Base-by-base conservation (phyloP, 805 yeast species). In the Candida xiaguanensis region DNA sequence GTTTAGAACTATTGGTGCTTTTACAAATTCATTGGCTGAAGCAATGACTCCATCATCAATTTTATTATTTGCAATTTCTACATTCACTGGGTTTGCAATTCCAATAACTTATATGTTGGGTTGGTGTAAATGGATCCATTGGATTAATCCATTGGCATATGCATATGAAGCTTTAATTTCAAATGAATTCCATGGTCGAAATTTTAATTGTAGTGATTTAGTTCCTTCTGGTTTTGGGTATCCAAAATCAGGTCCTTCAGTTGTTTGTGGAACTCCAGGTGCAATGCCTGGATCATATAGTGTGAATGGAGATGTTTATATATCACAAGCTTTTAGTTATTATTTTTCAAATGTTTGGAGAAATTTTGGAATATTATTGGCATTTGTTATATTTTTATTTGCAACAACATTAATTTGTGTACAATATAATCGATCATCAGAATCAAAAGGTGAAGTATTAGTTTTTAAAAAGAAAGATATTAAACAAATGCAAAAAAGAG, bases 281-380 rank as follows among this genome's bases (percentile, higher is more conserved):
- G 66, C 90, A 9, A 47, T 49, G 2, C 64, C 80, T 2, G 93
- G 95, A 29, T 52, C 56, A 16, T 41, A 53, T 11, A 47, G 46
- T 36, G 85, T 86, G 33, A 51, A 58, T 23, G 95, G 95, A 48
- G 77, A 78, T 47, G 59, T 56, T 25, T 86, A 82, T 52, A 46
- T 86, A 40, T 44, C 45, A 4, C 50, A 49, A 2, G 56, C 78
- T 7, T 86, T 59, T 58, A 53, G 59, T 29, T 87, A 81, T 65
- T 53, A 54, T 15, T 77, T 71, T 51, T 46, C 59, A 15, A 86
- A 87, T 58, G 70, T 75, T 36, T 87, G 95, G 95, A 78, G 95
- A 66, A 84, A 87, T 57, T 70, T 82, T 41, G 95, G 89, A 52
- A 76, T 82, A 43, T 42, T 75, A 43, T 54, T 79, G 52, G 86